Evolutionary conservation across 352 stramenopile genomes (phyloP), one percentile per base, ranked within the genome.

Genomic region (Ochromonadaceae sp.): DNA sequence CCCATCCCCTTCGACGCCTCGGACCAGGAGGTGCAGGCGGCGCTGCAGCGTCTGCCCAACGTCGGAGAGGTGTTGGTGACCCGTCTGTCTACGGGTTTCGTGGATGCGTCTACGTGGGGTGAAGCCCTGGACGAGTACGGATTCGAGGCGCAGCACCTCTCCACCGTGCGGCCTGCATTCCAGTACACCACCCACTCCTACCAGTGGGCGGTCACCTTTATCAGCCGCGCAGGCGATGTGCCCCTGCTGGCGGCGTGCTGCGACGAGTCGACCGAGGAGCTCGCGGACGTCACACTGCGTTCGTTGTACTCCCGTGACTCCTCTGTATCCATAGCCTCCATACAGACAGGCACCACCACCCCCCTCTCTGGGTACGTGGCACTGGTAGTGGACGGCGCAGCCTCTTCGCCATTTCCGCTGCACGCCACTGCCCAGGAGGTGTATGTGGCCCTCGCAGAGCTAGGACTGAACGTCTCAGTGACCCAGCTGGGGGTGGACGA

Each of bases 201-300:
- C 38, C 9, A 20, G 12, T 65, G 57, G 57, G 2, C n/a, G 25
- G 43, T 65, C 35, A 65, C 57, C 5, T 65, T 65, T 34, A n/a
- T 55, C 34, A 31, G 17, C 17, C 39, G 57, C 9, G 25, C 57
- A 12, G 57, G 57, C 42, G 17, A 52, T 14, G 17, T 65, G 2
- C 57, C 57, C 17, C 20, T 55, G 2, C 35, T 65, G 12, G 30
- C 39, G 26, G 9, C 57, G 20, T 65, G 57, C 31, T 65, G 57
- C 26, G 57, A 65, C 56, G 57, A 65, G 44, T 31, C 39, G 5
- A 32, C 1, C 3, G 9, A 53, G 32, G 40, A 3, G 9, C 9
- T 30, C 2, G 4, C 30, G n/a, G 17, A 65, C 34, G 28, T 55
- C 3, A 55, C 57, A 1, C 46, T 65, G 42, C 38, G n/a, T 15